Conservation (phyloP, 176 grass and related monocot species). For the Typha latifolia region DNA sequence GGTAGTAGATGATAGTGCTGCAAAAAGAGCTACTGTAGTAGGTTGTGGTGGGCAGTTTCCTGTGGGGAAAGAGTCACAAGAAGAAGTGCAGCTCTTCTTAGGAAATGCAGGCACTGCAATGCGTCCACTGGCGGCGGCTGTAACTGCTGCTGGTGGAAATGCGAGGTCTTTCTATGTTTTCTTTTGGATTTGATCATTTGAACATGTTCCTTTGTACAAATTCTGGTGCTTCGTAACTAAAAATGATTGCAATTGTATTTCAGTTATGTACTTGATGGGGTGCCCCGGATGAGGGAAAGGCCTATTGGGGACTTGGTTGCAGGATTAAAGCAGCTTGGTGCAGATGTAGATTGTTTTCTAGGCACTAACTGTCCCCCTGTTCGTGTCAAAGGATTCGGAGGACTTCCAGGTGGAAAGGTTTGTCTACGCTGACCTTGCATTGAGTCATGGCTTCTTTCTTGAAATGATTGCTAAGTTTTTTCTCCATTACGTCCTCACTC, state of each 20-base stretch:
- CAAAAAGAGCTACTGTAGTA: conserved; percentile 67
- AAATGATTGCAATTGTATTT: conserved; percentile 4
- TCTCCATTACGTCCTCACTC: no score
- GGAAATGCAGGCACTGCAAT: conserved; percentile 98
- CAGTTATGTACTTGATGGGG: conserved; percentile 96
- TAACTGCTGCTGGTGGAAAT: conserved; percentile 94
- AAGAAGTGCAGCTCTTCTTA: conserved; percentile 85
- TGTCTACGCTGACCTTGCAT: conserved; percentile 2
- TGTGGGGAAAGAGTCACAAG: conserved; percentile 32
- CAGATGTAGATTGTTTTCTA: conserved; percentile 88
- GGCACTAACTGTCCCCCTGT: conserved; percentile 91
- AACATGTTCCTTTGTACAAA: conserved; percentile 6
- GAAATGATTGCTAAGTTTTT: no score
- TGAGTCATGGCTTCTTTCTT: no score
- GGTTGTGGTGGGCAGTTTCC: conserved; percentile 81
- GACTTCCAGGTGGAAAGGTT: conserved; percentile 98
- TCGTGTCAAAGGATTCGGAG: conserved; percentile 69
- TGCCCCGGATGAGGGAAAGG: conserved; percentile 96
- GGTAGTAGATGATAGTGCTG: conserved; percentile 65
- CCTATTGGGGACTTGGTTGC: conserved; percentile 88
- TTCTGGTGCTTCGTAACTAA: conserved; percentile 2
- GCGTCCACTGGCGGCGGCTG: conserved; percentile 82
- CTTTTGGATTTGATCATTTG: neutral
- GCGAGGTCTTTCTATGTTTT: conserved; percentile 37
- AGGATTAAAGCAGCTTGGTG: conserved; percentile 85